phyloP scores from a whole-genome alignment of 2,329 filamentous ascomycete genomes.

The Talaromyces sp. region DNA sequence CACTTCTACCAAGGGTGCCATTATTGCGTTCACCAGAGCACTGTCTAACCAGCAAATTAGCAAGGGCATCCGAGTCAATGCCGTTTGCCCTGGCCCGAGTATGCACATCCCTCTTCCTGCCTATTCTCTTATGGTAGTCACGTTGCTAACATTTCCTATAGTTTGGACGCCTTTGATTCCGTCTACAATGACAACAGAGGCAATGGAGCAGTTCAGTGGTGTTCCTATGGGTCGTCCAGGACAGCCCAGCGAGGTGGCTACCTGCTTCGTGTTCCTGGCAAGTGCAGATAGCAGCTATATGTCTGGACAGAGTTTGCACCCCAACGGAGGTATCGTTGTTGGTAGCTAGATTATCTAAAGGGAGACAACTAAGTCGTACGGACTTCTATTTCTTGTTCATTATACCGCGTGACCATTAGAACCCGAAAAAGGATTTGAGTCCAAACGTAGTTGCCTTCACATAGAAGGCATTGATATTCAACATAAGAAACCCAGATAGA shows the following conservation, averaged over 20 bases:
- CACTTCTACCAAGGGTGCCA: conserved; percentile 67
- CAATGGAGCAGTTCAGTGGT: conserved; percentile 65
- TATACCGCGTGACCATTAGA: not conserved
- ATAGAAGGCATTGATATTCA: conserved; percentile 16
- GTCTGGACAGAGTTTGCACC: conserved; percentile 65
- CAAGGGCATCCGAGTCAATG: conserved; percentile 71
- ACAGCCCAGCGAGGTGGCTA: conserved; percentile 76
- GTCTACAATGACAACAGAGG: conserved; percentile 64
- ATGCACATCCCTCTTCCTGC: conserved; percentile 14
- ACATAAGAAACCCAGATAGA: conserved; percentile 14
- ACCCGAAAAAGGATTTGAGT: not conserved
- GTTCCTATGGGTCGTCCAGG: conserved; percentile 71
- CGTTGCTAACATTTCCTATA: conserved; percentile 12
- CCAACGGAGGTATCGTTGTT: conserved; percentile 56
- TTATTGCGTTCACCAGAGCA: conserved; percentile 72
- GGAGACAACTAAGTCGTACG: not conserved
- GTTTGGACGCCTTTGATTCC: conserved; percentile 75
- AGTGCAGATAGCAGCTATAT: conserved; percentile 68
- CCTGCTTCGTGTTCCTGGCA: conserved; percentile 76
- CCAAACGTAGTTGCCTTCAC: not conserved
- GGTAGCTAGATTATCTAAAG: conserved; percentile 35
- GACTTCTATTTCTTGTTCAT: not conserved
- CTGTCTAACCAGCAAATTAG: conserved; percentile 68
- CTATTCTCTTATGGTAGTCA: not conserved
- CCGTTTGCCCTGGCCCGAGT: conserved; percentile 67